These are phyloP conservation scores for Boletellus emodensis DNA, from an alignment of 768 basidiomycete genomes.

Conservation along the genomic window DNA sequence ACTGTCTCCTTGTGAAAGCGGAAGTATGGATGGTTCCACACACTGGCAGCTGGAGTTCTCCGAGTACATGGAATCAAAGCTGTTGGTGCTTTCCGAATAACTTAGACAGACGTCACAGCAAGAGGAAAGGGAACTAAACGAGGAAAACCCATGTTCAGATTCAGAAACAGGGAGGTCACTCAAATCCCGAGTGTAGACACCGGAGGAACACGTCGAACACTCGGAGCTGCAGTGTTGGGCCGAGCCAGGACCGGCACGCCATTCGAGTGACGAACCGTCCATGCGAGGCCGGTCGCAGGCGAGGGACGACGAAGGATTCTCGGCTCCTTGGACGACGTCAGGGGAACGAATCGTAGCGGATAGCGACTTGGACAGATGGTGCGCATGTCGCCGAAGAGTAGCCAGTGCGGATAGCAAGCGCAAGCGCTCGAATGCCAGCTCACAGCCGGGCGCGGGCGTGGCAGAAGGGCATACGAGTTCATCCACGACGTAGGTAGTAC, in stretches of 20 bases:
- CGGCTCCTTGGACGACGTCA: not conserved
- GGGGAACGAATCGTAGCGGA: not conserved
- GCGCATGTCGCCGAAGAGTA: slow-evolving; percentile 19
- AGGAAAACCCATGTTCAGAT: slow-evolving; percentile 1
- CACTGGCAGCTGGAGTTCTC: slow-evolving; percentile 1
- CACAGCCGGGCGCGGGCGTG: slow-evolving; percentile 1
- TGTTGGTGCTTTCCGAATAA: slow-evolving; percentile 2
- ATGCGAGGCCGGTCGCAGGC: slow-evolving; percentile 1
- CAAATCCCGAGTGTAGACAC: not conserved
- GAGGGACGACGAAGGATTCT: not conserved
- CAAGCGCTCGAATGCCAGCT: slow-evolving; percentile 12
- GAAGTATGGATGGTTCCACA: slow-evolving; percentile 9
- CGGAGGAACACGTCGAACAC: slow-evolving; percentile 25
- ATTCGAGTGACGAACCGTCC: not conserved
- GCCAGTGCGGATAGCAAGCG: slow-evolving; percentile 19
- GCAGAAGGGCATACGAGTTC: slow-evolving; percentile 7
- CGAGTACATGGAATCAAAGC: slow-evolving; percentile 7
- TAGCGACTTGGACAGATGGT: slow-evolving; percentile 13
- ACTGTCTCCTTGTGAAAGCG: not conserved
- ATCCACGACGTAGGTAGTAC: slow-evolving; percentile 20
- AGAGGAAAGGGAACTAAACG: slow-evolving; percentile 9
- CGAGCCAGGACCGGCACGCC: slow-evolving; percentile 5
- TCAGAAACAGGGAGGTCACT: not conserved
- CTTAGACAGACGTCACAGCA: slow-evolving; percentile 24
- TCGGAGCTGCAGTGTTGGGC: slow-evolving; percentile 11